A percentile compares a stretch with the other conserved stretches of the same genome.
These are phyloP conservation scores for Fistulinella cinereoalba DNA, from an alignment of 1,284 basidiomycete species.

Conservation along the genomic window DNA sequence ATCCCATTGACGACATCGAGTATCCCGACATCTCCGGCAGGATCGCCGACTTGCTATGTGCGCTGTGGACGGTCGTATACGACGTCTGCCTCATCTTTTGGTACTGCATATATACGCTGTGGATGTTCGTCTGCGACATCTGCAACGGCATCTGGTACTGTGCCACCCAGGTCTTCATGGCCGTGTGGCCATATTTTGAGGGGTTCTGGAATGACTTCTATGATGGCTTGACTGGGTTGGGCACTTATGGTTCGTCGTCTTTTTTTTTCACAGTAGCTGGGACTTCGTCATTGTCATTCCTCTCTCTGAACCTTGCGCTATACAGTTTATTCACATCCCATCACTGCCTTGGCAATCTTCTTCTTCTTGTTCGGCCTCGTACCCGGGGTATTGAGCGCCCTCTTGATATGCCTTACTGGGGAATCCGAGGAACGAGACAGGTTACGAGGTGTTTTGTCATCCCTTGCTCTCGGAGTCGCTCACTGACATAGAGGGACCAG, in stretches of 20 bases:
- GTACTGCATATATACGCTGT: constrained; percentile 7
- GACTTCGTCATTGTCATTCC: too few species aligned
- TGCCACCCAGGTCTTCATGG: constrained; percentile 6
- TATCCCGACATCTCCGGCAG: constrained; percentile 14
- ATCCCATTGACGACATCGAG: constrained; percentile 20
- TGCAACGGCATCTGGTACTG: constrained; percentile 13
- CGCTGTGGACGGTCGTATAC: constrained; percentile 8
- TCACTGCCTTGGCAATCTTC: constrained; percentile 8
- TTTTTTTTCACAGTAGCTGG: too few species aligned
- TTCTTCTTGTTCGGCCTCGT: constrained; percentile 16
- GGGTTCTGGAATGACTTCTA: constrained; percentile 20
- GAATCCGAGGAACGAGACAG: constrained; percentile 1
- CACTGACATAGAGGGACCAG: too few species aligned
- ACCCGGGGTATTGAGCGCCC: neutral
- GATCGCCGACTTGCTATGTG: constrained; percentile 13
- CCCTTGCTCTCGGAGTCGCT: too few species aligned
- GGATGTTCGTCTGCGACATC: constrained; percentile 12
- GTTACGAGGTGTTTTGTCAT: constrained; percentile 13
- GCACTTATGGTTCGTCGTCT: constrained; percentile 18
- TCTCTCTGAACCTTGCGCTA: too few species aligned
- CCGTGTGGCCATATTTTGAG: constrained; percentile 26
- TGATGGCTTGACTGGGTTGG: constrained; percentile 9
- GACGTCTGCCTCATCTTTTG: constrained; percentile 16
- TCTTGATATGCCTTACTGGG: constrained; percentile 1
- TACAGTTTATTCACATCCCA: constrained; percentile 16